Conservation (phyloP, 805 yeast species). For the Pichia heedii region DNA sequence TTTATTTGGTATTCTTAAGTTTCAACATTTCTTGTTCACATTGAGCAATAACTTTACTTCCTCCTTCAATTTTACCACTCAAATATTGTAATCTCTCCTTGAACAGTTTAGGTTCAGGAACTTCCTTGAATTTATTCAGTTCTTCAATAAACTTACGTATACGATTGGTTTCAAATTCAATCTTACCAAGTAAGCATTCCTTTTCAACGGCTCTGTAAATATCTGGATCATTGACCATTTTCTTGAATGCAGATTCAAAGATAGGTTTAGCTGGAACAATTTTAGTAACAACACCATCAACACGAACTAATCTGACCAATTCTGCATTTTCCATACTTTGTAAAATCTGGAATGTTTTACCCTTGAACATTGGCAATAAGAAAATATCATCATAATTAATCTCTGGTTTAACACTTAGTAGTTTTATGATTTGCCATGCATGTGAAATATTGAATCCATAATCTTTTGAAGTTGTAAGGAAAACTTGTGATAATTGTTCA, state of each 20-base stretch:
- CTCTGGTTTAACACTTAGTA: constrained; percentile 41
- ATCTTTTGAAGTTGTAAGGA: constrained; percentile 33
- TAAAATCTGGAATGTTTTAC: constrained; percentile 46
- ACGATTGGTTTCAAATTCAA: constrained; percentile 51
- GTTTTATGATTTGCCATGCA: constrained; percentile 75
- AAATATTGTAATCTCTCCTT: constrained; percentile 57
- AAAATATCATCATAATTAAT: constrained; percentile 45
- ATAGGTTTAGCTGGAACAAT: constrained; percentile 80
- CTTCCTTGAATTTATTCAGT: constrained; percentile 44
- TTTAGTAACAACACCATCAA: constrained; percentile 61
- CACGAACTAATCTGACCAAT: constrained; percentile 59
- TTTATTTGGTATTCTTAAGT: constrained; percentile 2
- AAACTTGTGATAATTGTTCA: constrained; percentile 80
- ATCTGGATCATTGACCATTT: constrained; percentile 48
- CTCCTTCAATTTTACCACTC: constrained; percentile 52
- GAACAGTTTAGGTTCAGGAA: constrained; percentile 45
- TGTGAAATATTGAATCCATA: constrained; percentile 63
- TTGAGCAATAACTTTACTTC: constrained; percentile 42
- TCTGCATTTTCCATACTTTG: constrained; percentile 73
- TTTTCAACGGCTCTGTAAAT: constrained; percentile 57
- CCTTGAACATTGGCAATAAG: constrained; percentile 50
- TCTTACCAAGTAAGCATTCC: constrained; percentile 43
- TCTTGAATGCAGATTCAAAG: constrained; percentile 67
- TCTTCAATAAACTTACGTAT: constrained; percentile 66
- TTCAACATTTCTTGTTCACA: constrained; percentile 34